These are phyloP conservation scores for Phialophora verrucosa DNA, from an alignment of 2,329 filamentous ascomycete species.

Conservation along the genomic window DNA sequence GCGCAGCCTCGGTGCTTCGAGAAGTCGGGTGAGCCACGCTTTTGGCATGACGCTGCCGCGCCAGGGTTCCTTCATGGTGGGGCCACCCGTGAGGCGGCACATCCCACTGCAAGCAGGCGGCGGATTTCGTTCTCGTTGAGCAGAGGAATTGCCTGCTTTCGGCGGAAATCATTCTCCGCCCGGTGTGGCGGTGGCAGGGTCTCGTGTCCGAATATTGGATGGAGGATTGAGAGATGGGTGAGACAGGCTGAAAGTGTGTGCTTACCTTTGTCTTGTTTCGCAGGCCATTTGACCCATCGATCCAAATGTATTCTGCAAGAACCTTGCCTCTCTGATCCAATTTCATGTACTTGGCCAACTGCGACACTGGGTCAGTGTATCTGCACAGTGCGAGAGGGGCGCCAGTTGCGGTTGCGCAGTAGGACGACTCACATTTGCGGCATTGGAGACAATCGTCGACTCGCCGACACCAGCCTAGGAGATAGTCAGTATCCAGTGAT, in stretches of 20 bases:
- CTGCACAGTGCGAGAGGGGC: conserved; percentile 34
- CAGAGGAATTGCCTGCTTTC: neutral
- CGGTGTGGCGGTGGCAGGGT: conserved; percentile 7
- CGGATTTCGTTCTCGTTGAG: neutral
- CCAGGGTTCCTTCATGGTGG: conserved; percentile 26
- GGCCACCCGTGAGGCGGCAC: neutral
- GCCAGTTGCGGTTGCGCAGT: conserved; percentile 25
- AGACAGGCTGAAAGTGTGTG: conserved; percentile 38
- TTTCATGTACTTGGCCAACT: conserved; percentile 91
- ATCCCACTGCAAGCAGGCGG: neutral
- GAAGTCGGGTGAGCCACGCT: conserved; percentile 22
- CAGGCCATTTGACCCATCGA: conserved; percentile 79
- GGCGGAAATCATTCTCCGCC: conserved; percentile 4
- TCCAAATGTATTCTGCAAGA: conserved; percentile 98
- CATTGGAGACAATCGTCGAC: conserved; percentile 53
- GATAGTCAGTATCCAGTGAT: conserved; percentile 13
- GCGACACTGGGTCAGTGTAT: conserved; percentile 39
- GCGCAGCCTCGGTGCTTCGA: conserved; percentile 20
- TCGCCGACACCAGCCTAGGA: conserved; percentile 43
- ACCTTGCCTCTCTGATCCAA: conserved; percentile 87
- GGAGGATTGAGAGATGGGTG: neutral
- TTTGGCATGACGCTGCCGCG: conserved; percentile 20
- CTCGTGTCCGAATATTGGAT: conserved; percentile 12
- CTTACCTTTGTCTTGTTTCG: conserved; percentile 97
- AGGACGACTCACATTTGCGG: conserved; percentile 48